Base-by-base conservation (phyloP, 2,329 filamentous ascomycete genomes). In the Aspergillus caelatus region DNA sequence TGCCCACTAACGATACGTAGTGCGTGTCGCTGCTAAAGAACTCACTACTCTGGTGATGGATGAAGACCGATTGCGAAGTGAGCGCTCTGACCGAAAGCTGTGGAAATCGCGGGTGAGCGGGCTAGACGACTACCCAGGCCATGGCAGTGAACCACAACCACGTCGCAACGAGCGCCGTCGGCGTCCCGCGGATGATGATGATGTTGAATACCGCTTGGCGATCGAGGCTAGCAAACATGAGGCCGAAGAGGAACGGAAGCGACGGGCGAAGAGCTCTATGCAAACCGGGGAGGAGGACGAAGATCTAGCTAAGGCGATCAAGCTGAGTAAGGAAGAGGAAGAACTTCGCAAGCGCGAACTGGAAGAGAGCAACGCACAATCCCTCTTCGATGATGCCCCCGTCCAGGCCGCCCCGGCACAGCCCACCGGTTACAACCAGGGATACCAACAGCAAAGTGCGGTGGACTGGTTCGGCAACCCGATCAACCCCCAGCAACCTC, bases 381-480 rank as follows among this genome's bases (percentile, higher is more conserved):
- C 93, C 23, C 85, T 99, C n/a, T 98, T 99, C 72, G 94, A 96
- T 71, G 92, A 96, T 70, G 83, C 85, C 30, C 84, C 89, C 7
- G 78, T 83, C 28, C 87, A 89, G 72, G 77, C 83, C 4, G 81
- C 87, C 60, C 90, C 93, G 71, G 86, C 91, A 41, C 92, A 94
- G 79, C 88, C 87, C 46, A 98, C 94, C 16, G 94, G 93, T 41
- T 93, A 93, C 82, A 98, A 97, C 79, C 94, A 97, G 80, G 94
- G 94, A 54, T 99, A 99, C 74, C 94, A 98, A 81, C 95, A 99
- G 80, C 94, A 97, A 75, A 91, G 91, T 62, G 92, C 93, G 14
- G 95, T 99, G 21, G 95, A 99, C 79, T 98, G 96, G 88, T 95
- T 96, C 72, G 95, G 94, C 63, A 99, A 99, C 78, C 93, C 94